Evolutionary conservation across 2,329 filamentous ascomycete species (phyloP), one percentile per base, ranked within the genome.

Genomic region (Arachnomyces sp.): DNA sequence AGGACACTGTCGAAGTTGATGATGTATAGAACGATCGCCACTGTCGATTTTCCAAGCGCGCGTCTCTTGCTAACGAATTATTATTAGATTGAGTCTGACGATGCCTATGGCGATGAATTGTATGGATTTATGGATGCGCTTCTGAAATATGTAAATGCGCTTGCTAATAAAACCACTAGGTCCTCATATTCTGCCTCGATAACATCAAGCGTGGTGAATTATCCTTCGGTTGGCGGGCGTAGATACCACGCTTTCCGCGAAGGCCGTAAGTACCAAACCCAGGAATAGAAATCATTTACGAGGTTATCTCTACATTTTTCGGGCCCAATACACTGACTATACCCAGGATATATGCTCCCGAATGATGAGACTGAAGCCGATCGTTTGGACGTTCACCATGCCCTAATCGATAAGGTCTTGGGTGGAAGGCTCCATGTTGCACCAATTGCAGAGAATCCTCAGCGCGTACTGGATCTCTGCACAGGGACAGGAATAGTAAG

Each of bases 121-220:
- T 25, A 25, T 25, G 20, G 20, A 25, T 25, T 25, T 9, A 5
- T 9, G 5, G 20, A 25, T 5, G 20, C 20, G n/a, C 20, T 25
- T 25, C 5, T 25, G 20, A 5, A 25, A 25, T 25, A 25, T 5
- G 9, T 61, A 34, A 55, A 61, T 41, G 58, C 57, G 38, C 59
- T 61, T 34, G 52, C 60, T 28, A 55, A 61, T 44, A 70, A 63
- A 36, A 46, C 49, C 16, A n/a, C 6, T 15, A 40, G 38, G 6
- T 40, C 38, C 11, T 17, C 29, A 7, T 40, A 40, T 40, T 34
- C 38, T 20, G 38, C 38, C 4, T 40, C 38, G 3, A 17, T 40
- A 17, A 40, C 38, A 36, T 40, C 38, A n/a, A 40, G 38, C n/a
- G 38, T 40, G 2, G 35, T 33, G 5, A 28, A 40, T 7, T 40